phyloP scores from a whole-genome alignment of 208 protist genomes.

The Acanthamoeba royreba region DNA sequence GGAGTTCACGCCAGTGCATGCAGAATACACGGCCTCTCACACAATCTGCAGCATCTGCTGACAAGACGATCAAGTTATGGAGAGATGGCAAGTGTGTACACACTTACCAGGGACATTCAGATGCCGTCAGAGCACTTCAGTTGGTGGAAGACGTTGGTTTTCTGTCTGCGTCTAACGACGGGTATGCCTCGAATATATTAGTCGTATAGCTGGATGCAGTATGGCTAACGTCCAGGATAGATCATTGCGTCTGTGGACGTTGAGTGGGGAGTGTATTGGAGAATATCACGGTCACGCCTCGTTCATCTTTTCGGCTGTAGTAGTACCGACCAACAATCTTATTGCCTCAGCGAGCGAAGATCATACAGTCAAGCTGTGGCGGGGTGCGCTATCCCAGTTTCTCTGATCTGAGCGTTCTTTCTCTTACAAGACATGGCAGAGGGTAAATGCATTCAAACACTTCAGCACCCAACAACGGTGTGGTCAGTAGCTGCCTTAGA shows the following conservation, averaged over 20 bases:
- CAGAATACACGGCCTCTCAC: not conserved
- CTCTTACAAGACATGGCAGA: not conserved
- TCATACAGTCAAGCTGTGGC: slow-evolving; percentile 84
- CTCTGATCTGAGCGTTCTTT: slow-evolving; percentile 75
- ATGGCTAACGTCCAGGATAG: not conserved
- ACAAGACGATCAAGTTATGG: slow-evolving; percentile 71
- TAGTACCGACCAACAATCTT: not conserved
- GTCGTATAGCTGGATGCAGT: not conserved
- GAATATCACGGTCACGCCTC: slow-evolving; percentile 60
- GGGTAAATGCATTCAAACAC: slow-evolving; percentile 72
- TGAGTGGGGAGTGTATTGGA: slow-evolving; percentile 45
- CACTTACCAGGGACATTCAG: slow-evolving; percentile 55
- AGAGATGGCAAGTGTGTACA: not conserved
- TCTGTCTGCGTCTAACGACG: slow-evolving; percentile 68
- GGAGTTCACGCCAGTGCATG: not conserved
- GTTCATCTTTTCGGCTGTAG: slow-evolving; percentile 62
- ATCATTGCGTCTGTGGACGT: slow-evolving; percentile 56
- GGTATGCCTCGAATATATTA: not conserved
- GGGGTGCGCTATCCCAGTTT: slow-evolving; percentile 80
- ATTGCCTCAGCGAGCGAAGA: slow-evolving; percentile 88
- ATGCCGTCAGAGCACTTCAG: slow-evolving; percentile 60
- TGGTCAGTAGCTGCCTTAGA: slow-evolving; percentile 81
- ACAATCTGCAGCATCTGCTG: slow-evolving; percentile 41
- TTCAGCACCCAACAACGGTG: slow-evolving; percentile 85
- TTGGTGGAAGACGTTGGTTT: slow-evolving; percentile 64